Conservation (phyloP, 2,329 filamentous ascomycete genomes). For the Neodidymelliopsis sp. region DNA sequence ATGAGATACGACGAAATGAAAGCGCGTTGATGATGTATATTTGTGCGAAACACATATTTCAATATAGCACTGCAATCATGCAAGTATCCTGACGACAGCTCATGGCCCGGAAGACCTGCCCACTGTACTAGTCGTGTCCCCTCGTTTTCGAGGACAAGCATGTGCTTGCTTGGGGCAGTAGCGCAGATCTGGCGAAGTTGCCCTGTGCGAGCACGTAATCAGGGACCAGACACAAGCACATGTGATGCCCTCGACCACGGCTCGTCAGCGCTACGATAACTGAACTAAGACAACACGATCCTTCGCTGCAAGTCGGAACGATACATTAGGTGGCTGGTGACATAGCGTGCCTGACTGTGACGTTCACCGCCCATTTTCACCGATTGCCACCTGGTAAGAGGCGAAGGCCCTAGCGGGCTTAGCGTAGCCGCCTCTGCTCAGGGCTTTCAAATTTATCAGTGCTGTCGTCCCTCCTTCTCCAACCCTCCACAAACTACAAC, state of each 20-base stretch:
- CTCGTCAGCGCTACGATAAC: constrained; percentile 8
- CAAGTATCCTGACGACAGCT: too few species aligned
- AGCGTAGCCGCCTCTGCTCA: constrained; percentile 27
- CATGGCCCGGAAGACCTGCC: too few species aligned
- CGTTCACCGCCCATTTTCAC: constrained; percentile 39
- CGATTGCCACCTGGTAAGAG: constrained; percentile 29
- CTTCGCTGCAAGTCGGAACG: constrained; percentile 7
- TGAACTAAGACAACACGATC: constrained; percentile 4
- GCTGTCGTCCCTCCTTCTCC: constrained; percentile 32
- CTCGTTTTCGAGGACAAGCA: constrained; percentile 8
- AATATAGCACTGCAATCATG: too few species aligned
- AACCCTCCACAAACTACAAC: constrained; percentile 38
- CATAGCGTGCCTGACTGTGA: constrained; percentile 13
- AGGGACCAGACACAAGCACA: constrained; percentile 2
- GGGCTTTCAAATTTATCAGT: constrained; percentile 32
- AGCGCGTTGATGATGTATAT: constrained; percentile 5
- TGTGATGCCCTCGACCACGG: constrained; percentile 2
- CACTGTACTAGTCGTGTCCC: too few species aligned
- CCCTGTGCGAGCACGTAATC: constrained; percentile 12
- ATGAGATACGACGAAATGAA: constrained; percentile 20
- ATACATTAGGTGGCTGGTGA: constrained; percentile 20
- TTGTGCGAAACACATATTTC: too few species aligned
- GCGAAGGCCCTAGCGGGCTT: constrained; percentile 25
- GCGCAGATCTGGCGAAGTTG: constrained; percentile 17
- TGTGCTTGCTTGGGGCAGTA: constrained; percentile 12